phyloP scores from a whole-genome alignment of 495 filamentous ascomycete species.

The Thermochaetoides thermophila region DNA sequence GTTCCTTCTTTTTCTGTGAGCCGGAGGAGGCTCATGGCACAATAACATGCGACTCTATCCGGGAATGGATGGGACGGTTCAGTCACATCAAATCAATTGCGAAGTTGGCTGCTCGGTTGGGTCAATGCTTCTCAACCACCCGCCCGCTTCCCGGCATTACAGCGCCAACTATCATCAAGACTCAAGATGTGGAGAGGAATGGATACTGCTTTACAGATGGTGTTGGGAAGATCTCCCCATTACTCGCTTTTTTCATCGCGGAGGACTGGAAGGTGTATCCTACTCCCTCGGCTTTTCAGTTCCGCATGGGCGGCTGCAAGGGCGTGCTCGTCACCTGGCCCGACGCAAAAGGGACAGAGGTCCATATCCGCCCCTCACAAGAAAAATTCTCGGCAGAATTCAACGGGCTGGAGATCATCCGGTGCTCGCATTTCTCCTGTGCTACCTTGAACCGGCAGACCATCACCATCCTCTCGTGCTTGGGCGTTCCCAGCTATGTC shows the following conservation, averaged over 20 bases:
- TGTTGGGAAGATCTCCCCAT: conserved; percentile 77
- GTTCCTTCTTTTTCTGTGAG: conserved; percentile 69
- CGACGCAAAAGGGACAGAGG: conserved; percentile 41
- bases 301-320: conserved; percentile 83
- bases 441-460: conserved; percentile 81
- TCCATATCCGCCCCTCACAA: conserved; percentile 70
- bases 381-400: conserved; percentile 67
- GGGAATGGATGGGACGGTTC: conserved; percentile 85
- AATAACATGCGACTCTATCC: conserved; percentile 56
- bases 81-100: conserved; percentile 61
- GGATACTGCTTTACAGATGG: conserved; percentile 75
- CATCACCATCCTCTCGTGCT: conserved; percentile 64
- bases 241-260: conserved; percentile 55
- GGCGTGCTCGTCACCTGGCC: conserved; percentile 66
- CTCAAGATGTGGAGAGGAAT: conserved; percentile 51
- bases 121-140: conserved; percentile 94
- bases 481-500: conserved; percentile 53
- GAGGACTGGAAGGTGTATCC: conserved; percentile 43
- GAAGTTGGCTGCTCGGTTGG: conserved; percentile 73
- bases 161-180: conserved; percentile 28
- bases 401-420: conserved; percentile 68
- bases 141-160: conserved; percentile 41
- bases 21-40: conserved; percentile 32
- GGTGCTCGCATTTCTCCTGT: conserved; percentile 54
- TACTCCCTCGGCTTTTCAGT: conserved; percentile 74